These are phyloP conservation scores for Articulospora tetracladia DNA, from an alignment of 495 filamentous ascomycete genomes.

Conservation along the genomic window DNA sequence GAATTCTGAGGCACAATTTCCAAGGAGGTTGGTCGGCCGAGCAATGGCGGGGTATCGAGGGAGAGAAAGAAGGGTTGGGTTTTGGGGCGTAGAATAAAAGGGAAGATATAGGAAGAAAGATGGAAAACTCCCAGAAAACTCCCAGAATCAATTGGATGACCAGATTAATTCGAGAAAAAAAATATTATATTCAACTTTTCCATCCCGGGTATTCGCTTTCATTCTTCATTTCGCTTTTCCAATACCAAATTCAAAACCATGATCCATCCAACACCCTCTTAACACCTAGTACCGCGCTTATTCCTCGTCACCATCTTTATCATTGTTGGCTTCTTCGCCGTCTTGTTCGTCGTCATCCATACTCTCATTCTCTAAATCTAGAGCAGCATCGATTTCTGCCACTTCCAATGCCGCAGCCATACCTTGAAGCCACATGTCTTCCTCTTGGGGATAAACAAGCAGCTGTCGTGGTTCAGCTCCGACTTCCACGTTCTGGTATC, in stretches of 20 bases:
- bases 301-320: not conserved
- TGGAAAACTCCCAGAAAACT: no score
- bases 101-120: no score
- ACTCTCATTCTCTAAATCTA: not conserved
- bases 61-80: no score
- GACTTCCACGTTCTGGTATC: slow-evolving; percentile 1
- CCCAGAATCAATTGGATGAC: not conserved
- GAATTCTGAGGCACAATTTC: not conserved
- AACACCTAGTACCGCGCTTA: not conserved
- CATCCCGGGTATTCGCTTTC: not conserved
- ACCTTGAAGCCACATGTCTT: slow-evolving; percentile 26
- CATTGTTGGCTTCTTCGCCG: not conserved
- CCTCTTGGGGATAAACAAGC: slow-evolving; percentile 17
- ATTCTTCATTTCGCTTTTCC: not conserved
- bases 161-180: not conserved
- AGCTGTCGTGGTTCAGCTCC: slow-evolving; percentile 9
- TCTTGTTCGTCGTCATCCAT: not conserved
- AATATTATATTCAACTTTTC: no score
- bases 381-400: not conserved
- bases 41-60: no score
- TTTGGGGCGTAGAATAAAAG: no score
- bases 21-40: not conserved
- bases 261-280: not conserved
- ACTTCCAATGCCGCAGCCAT: slow-evolving; percentile 18
- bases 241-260: not conserved